A percentile compares a stretch with the other conserved stretches of the same genome.
These are phyloP conservation scores for Quillaja saponaria DNA, from an alignment of 306 rosid species.

Conservation along the genomic window DNA sequence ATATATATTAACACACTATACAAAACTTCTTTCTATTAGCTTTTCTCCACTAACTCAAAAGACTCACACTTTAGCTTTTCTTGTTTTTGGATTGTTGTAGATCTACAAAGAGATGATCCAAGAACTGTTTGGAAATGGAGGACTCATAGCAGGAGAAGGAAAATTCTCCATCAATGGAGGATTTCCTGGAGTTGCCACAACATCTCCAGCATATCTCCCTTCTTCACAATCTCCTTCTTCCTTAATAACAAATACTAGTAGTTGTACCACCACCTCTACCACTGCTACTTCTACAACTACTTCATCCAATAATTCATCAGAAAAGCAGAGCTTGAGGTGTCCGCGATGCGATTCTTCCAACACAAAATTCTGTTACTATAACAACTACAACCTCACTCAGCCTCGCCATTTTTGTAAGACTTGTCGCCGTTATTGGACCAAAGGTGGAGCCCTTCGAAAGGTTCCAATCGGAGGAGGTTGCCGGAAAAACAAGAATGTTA, in stretches of 20 bases:
- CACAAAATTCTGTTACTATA: constrained; percentile 91
- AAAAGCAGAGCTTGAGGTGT: constrained; percentile 70
- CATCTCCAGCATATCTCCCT: constrained; percentile 44
- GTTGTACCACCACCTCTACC: not conserved
- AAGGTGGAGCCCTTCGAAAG: constrained; percentile 73
- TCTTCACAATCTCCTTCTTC: constrained; percentile 38
- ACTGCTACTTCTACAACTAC: constrained; percentile 23
- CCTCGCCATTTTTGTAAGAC: constrained; percentile 99
- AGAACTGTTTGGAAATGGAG: constrained; percentile 76
- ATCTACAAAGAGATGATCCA: constrained; percentile 85
- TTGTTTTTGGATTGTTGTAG: constrained; percentile 75
- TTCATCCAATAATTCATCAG: constrained; percentile 29
- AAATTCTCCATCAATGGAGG: constrained; percentile 57
- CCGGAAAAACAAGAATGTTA: constrained; percentile 58
- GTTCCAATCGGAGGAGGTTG: constrained; percentile 80
- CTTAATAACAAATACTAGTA: constrained; percentile 14
- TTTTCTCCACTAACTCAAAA: constrained; percentile 75
- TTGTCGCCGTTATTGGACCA: constrained; percentile 96
- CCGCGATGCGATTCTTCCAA: constrained; percentile 74
- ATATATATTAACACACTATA: constrained; percentile 30
- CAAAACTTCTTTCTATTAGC: constrained; percentile 58
- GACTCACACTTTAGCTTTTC: constrained; percentile 61
- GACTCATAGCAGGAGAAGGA: constrained; percentile 52
- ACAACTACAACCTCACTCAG: constrained; percentile 94
- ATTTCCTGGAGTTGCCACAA: constrained; percentile 33